phyloP scores from a whole-genome alignment of 192 early-diverging fungal genomes.

The Diversispora eburnea region DNA sequence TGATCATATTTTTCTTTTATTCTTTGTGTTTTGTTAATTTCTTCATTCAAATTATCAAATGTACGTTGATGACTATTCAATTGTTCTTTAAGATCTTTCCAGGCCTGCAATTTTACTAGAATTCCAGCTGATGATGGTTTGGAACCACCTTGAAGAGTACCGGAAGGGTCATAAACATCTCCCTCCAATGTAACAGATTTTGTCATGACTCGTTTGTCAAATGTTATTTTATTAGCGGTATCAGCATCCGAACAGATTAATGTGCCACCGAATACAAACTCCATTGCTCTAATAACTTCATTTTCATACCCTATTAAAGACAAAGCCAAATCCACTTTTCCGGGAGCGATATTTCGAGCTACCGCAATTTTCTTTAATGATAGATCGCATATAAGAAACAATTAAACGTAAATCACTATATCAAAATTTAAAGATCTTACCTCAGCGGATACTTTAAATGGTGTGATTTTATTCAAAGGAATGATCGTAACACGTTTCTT shows the following conservation, averaged over 20 bases:
- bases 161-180: slow-evolving; percentile 94
- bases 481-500: slow-evolving; percentile 83
- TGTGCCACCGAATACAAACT: slow-evolving; percentile 90
- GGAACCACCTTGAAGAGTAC: slow-evolving; percentile 90
- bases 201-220: slow-evolving; percentile 74
- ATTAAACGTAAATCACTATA: not conserved
- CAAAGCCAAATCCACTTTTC: slow-evolving; percentile 85
- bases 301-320: slow-evolving; percentile 76
- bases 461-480: slow-evolving; percentile 93
- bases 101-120: slow-evolving; percentile 69
- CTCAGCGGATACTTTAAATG: slow-evolving; percentile 51
- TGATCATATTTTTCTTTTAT: slow-evolving; percentile 56
- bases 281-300: slow-evolving; percentile 81
- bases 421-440: slow-evolving; percentile 12
- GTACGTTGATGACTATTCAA: slow-evolving; percentile 46
- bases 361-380: slow-evolving; percentile 49
- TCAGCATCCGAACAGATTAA: slow-evolving; percentile 84
- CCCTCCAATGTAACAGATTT: slow-evolving; percentile 97
- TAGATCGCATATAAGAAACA: slow-evolving; percentile 38
- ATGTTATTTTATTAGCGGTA: slow-evolving; percentile 84
- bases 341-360: slow-evolving; percentile 82
- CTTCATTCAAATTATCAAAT: slow-evolving; percentile 48
- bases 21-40: slow-evolving; percentile 55
- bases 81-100: slow-evolving; percentile 60
- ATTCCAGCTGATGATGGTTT: slow-evolving; percentile 68